Percentiles rank a stretch among this genome's conserved stretches.
These are phyloP conservation scores for Fraxinus cuspidata DNA, from an alignment of 257 asterid genomes.

Conservation along the genomic window DNA sequence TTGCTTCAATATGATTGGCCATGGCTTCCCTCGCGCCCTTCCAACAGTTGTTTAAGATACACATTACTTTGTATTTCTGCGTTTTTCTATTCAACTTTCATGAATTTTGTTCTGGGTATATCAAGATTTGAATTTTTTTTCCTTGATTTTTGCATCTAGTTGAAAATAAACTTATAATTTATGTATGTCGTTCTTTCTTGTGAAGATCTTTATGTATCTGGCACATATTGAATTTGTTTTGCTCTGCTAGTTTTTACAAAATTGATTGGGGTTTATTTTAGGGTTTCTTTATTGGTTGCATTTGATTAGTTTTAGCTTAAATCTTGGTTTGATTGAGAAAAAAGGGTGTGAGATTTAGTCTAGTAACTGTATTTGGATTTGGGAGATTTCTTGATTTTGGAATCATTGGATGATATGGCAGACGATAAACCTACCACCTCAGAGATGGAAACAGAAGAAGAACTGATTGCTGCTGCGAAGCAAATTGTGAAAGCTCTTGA, in stretches of 20 bases:
- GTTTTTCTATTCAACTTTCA: constrained; percentile 2
- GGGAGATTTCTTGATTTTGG: not conserved
- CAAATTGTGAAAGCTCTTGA: constrained; percentile 60
- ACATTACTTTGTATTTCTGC: not conserved
- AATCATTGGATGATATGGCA: constrained; percentile 45
- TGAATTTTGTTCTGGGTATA: constrained; percentile 5
- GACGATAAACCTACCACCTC: constrained; percentile 44
- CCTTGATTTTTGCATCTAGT: not conserved
- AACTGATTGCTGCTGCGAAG: constrained; percentile 65
- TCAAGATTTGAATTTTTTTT: not conserved
- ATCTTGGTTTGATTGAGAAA: not conserved
- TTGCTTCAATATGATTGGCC: too few relatives aligned
- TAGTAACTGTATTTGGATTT: not conserved
- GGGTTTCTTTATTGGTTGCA: not conserved
- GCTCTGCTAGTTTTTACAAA: not conserved
- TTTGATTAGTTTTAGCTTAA: not conserved
- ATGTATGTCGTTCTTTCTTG: not conserved
- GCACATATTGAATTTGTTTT: not conserved
- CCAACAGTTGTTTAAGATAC: too few relatives aligned
- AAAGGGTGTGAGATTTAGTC: not conserved
- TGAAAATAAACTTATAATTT: not conserved
- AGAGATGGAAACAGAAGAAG: constrained; percentile 69
- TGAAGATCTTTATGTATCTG: not conserved
- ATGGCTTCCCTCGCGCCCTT: too few relatives aligned
- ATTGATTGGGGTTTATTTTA: not conserved